Base-by-base conservation (phyloP, 768 basidiomycete genomes). In the Suillus clintonianus region DNA sequence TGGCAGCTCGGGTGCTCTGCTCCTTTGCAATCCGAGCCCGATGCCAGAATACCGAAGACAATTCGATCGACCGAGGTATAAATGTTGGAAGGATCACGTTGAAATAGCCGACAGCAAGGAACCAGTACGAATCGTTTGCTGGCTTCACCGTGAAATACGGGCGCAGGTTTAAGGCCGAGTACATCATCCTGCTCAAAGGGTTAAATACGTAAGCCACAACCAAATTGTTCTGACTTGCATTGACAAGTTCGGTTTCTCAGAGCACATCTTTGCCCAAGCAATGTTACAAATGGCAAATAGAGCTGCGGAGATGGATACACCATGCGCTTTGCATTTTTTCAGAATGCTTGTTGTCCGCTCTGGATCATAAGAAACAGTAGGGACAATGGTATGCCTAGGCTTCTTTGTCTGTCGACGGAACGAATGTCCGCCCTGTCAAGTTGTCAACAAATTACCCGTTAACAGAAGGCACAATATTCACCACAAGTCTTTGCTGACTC, bases 91-190 rank as follows among this genome's bases (percentile, higher is more conserved):
- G 85, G 61, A 93, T 78, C 67, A 95, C 82, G 75, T 93, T 94
- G 81, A 90, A 91, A 77, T 90, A 92, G 5, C 89, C 87, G 62
- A 92, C 86, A n/a, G 89, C 86, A 39, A 93, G 81, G 79, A 88
- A 91, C 88, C 90, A 92, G 78, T 91, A 91, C 13, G 91, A 92
- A 64, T 84, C 82, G 66, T 83, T 78, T 22, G 79, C 70, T 3
- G 80, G 70, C 58, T 78, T 80, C 61, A 79, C 77, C 45, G 77
- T 68, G 45, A 87, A 76, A 70, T 85, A 83, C 5, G 89, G 86
- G 4, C 93, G 85, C 43, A 94, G 77, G 74, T 94, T 95, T 56
- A 94, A 79, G 14, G 94, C 92, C 9, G 91, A 91, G 74, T 95
- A 95, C 85, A 95, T 88, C 86, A 94, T 85, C 62, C 87, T 89